A percentile compares a stretch with the other conserved stretches of the same genome.
Evolutionary conservation across 2,329 filamentous ascomycete species (phyloP).

Genomic region (Aspergillus pseudoterreus): DNA sequence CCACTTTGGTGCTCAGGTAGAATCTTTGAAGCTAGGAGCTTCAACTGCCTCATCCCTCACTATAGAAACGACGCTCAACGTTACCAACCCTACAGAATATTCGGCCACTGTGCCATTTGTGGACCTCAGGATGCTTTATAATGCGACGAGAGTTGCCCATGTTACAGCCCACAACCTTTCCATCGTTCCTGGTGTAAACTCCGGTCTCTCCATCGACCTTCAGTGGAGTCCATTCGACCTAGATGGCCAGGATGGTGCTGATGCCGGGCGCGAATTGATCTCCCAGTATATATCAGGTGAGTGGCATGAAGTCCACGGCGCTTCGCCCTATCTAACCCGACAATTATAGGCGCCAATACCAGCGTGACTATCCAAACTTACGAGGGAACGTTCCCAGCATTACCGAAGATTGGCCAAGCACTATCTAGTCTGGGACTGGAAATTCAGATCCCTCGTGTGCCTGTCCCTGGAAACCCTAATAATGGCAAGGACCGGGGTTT

Average conservation of each 20-base stretch:
- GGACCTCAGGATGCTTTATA: conserved; percentile 71
- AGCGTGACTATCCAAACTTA: conserved; percentile 72
- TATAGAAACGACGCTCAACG: conserved; percentile 69
- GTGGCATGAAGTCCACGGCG: conserved; percentile 4
- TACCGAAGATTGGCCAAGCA: conserved; percentile 68
- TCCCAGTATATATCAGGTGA: conserved; percentile 79
- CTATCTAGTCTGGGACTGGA: conserved; percentile 70
- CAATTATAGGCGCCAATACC: conserved; percentile 65
- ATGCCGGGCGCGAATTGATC: conserved; percentile 67
- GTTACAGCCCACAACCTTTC: conserved; percentile 63
- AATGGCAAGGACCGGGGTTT: conserved; percentile 58
- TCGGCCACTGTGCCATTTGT: conserved; percentile 76
- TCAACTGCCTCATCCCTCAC: conserved; percentile 69
- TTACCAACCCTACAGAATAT: conserved; percentile 89
- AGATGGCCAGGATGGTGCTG: conserved; percentile 59
- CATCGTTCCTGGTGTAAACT: conserved; percentile 68
- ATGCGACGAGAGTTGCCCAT: conserved; percentile 71
- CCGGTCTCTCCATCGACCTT: conserved; percentile 62
- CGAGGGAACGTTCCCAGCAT: conserved; percentile 65
- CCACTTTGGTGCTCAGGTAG: conserved; percentile 61
- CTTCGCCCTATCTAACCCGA: conserved; percentile 6
- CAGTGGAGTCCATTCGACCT: conserved; percentile 68
- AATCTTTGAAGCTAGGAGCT: conserved; percentile 66
- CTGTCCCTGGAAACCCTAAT: conserved; percentile 44
- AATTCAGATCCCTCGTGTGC: conserved; percentile 66